These are phyloP conservation scores for Wickerhamiella kurtzmanii DNA, from an alignment of 805 yeast species.

Conservation along the genomic window DNA sequence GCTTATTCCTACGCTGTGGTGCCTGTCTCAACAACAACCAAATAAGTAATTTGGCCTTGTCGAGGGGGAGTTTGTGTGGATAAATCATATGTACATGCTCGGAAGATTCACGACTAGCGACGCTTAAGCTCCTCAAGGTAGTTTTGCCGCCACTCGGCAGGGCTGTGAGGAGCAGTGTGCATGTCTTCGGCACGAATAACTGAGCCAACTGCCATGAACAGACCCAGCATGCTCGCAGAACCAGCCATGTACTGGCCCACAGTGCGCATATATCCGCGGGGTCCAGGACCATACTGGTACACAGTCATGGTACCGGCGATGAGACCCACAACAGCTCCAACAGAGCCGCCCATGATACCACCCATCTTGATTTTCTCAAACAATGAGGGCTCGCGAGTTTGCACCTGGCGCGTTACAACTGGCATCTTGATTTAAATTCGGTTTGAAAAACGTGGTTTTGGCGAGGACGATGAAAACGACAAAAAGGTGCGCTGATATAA, in stretches of 20 bases:
- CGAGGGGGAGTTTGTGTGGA: too few relatives aligned
- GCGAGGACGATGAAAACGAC: too few relatives aligned
- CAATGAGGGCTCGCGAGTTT: constrained; percentile 45
- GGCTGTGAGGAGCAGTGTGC: constrained; percentile 4
- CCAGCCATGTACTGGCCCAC: constrained; percentile 94
- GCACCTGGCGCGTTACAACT: constrained; percentile 1
- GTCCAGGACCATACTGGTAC: constrained; percentile 91
- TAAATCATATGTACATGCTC: not conserved
- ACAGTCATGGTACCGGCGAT: constrained; percentile 89
- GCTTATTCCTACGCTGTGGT: too few relatives aligned
- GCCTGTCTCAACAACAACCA: too few relatives aligned
- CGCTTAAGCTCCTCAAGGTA: constrained; percentile 2
- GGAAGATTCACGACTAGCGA: not conserved
- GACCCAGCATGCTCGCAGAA: constrained; percentile 91
- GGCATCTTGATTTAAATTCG: not conserved
- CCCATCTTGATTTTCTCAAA: constrained; percentile 99
- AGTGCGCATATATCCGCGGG: constrained; percentile 92
- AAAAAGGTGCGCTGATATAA: not conserved
- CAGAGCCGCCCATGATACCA: constrained; percentile 83
- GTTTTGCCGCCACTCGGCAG: constrained; percentile 8
- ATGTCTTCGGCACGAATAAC: constrained; percentile 26
- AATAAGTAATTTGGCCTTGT: too few relatives aligned
- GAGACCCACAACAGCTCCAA: constrained; percentile 90
- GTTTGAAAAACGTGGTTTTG: not conserved
- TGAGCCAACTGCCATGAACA: constrained; percentile 95